Conservation (phyloP, 345 rosid genomes). For the Camelina hispida region DNA sequence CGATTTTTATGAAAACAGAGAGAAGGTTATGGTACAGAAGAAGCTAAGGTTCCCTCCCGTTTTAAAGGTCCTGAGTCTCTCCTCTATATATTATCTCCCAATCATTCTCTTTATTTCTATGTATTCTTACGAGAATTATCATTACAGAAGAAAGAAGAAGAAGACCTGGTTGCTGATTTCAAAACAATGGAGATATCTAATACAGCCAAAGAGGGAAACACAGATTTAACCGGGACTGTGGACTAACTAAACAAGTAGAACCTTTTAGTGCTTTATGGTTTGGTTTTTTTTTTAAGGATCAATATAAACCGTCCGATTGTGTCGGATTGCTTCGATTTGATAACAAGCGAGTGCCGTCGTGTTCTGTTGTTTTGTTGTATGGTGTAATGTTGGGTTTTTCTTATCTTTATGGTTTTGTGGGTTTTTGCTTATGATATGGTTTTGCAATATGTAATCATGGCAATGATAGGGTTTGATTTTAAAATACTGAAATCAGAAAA, state of each 20-base stretch:
- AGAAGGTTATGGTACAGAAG: conserved; percentile 67
- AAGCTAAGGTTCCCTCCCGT: conserved; percentile 47
- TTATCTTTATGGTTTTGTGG: conserved; percentile 1
- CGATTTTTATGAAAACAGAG: conserved; percentile 66
- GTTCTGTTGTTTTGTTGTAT: conserved; percentile 17
- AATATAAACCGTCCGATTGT: conserved; percentile 32
- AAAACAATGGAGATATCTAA: conserved; percentile 31
- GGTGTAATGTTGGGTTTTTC: conserved; percentile 20
- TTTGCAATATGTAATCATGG: conserved; percentile 39
- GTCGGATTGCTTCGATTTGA: conserved; percentile 41
- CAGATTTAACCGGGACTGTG: conserved; percentile 13
- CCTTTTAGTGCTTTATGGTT: conserved; percentile 25
- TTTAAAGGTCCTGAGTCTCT: conserved; percentile 30
- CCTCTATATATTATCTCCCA: not conserved
- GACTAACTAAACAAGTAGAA: conserved; percentile 35
- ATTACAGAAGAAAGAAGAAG: conserved; percentile 44
- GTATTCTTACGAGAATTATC: conserved; percentile 12
- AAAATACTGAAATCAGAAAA: conserved; percentile 1
- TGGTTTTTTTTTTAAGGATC: conserved; percentile 26
- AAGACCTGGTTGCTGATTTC: conserved; percentile 41
- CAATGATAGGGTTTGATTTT: conserved; percentile 35
- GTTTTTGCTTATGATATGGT: conserved; percentile 26
- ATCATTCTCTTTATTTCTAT: not conserved
- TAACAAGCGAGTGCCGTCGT: conserved; percentile 24
- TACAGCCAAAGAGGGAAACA: conserved; percentile 29